A percentile compares a stretch with the other conserved stretches of the same genome.
These are phyloP conservation scores for Plasmodium knowlesi DNA, from an alignment of 169 alveolate species.

Conservation along the genomic window DNA sequence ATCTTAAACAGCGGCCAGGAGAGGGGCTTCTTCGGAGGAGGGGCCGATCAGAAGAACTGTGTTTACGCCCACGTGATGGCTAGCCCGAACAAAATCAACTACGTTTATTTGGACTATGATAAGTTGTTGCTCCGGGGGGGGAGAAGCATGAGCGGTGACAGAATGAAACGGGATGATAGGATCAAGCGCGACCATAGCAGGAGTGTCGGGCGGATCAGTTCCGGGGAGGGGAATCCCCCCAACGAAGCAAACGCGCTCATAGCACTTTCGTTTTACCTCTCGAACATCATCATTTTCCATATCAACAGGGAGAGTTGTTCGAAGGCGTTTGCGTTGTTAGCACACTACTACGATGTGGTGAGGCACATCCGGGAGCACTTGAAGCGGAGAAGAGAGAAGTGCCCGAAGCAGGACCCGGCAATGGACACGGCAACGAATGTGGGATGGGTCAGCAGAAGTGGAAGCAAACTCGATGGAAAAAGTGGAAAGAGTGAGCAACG, in stretches of 20 bases:
- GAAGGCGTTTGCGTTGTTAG: constrained; percentile 7
- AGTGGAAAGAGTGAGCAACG: background rate
- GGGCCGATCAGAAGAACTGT: background rate
- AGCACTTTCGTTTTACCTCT: constrained; percentile 39
- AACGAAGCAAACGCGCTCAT: constrained; percentile 1
- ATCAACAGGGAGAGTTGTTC: constrained; percentile 14
- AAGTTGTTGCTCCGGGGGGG: background rate
- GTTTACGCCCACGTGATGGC: constrained; percentile 29
- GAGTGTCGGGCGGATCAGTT: background rate
- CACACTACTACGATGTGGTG: constrained; percentile 41
- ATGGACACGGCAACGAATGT: too few species aligned
- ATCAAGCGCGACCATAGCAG: background rate
- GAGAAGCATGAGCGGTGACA: background rate
- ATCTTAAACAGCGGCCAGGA: background rate
- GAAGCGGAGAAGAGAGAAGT: background rate
- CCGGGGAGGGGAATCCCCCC: background rate
- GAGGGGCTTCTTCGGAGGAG: background rate
- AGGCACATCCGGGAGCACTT: constrained; percentile 8
- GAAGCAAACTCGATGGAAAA: background rate
- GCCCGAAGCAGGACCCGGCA: background rate
- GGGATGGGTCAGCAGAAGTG: background rate
- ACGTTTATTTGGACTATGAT: constrained; percentile 40
- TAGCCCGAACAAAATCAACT: constrained; percentile 20
- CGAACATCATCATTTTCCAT: constrained; percentile 43
- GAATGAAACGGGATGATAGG: background rate